Evolutionary conservation across 768 basidiomycete genomes (phyloP).

Genomic region (Termitomyces sp.): DNA sequence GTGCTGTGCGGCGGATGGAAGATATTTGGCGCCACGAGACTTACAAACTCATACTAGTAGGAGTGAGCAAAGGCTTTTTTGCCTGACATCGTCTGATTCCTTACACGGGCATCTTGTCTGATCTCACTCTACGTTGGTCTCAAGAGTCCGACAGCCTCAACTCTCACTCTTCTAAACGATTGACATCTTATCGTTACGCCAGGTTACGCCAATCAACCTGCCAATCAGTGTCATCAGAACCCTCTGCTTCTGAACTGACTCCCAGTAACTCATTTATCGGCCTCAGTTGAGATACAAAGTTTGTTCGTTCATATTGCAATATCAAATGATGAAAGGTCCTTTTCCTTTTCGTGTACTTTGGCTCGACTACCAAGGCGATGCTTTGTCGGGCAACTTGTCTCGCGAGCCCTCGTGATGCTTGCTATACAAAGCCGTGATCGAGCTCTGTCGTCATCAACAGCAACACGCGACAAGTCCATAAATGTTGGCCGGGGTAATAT

Average conservation of each 20-base stretch:
- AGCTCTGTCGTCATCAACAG: neutral
- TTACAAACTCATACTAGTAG: neutral
- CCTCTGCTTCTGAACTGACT: neutral
- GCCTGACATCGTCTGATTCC: too few species aligned
- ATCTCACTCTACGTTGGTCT: neutral
- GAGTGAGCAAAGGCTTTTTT: neutral
- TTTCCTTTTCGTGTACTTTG: neutral
- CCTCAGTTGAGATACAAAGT: neutral
- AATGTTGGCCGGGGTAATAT: neutral
- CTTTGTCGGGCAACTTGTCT: neutral
- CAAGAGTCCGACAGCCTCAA: neutral
- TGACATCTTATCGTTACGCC: neutral
- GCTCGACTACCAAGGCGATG: neutral
- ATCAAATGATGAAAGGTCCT: neutral
- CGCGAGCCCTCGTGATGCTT: neutral
- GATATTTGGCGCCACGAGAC: neutral
- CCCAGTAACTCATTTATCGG: neutral
- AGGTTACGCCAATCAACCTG: neutral
- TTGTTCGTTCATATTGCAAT: neutral
- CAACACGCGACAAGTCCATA: neutral
- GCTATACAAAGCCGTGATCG: neutral
- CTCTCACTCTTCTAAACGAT: neutral
- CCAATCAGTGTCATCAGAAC: neutral
- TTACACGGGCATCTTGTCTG: too few species aligned
- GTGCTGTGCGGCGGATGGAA: neutral